phyloP scores from a whole-genome alignment of 1,284 basidiomycete genomes.

The Neolentinus lepideus region DNA sequence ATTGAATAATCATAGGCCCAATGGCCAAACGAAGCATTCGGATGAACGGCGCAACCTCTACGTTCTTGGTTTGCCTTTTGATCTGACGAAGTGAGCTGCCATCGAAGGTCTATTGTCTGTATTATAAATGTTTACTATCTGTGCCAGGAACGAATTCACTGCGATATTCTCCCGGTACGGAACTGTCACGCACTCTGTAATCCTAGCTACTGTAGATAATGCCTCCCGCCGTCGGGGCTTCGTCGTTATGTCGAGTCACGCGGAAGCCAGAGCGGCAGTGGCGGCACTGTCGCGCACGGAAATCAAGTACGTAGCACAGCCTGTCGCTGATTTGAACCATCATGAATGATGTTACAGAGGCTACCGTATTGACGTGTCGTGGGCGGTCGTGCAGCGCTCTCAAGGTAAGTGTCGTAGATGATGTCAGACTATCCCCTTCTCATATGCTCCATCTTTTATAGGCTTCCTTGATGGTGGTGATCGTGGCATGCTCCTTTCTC shows the following conservation, averaged over 20 bases:
- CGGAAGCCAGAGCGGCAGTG: constrained; percentile 64
- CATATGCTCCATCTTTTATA: constrained; percentile 17
- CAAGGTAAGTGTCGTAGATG: constrained; percentile 38
- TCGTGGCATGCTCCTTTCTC: constrained; percentile 49
- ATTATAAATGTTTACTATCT: background rate
- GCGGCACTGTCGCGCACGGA: constrained; percentile 54
- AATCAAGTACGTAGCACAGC: constrained; percentile 41
- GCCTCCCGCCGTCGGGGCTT: constrained; percentile 74
- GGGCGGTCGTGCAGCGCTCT: constrained; percentile 78
- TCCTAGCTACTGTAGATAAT: constrained; percentile 73
- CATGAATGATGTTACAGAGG: constrained; percentile 32
- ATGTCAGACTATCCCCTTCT: background rate
- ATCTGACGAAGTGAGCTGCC: constrained; percentile 56
- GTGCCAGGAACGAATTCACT: constrained; percentile 48
- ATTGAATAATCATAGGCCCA: constrained; percentile 13
- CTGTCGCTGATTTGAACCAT: background rate
- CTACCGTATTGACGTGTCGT: constrained; percentile 67
- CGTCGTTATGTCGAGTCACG: constrained; percentile 66
- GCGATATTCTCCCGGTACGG: constrained; percentile 57
- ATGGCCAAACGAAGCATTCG: constrained; percentile 21
- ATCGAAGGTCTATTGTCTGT: background rate
- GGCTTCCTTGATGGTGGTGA: constrained; percentile 77
- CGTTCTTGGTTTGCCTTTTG: constrained; percentile 71
- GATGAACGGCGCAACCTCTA: constrained; percentile 71
- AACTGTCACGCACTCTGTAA: constrained; percentile 63